These are phyloP conservation scores for Dictyostelium discoideum DNA, from an alignment of 78 protist genomes.

Conservation along the genomic window dicty_2.7 NC_007089.4:2303501-2304000, in stretches of 20 bases:
- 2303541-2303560: conserved; percentile 1
- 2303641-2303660: not conserved
- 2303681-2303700: not conserved
- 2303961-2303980: conserved; percentile 16
- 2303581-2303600: conserved; percentile 1
- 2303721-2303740: not conserved
- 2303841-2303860: conserved; percentile 23
- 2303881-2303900: conserved; percentile 10
- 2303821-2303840: conserved; percentile 35
- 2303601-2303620: not conserved
- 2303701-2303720: conserved; percentile 26
- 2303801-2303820: conserved; percentile 56
- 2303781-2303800: not conserved
- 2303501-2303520: not conserved
- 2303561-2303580: conserved; percentile 12
- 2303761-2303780: conserved; percentile 20
- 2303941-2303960: conserved; percentile 34
- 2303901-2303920: conserved; percentile 52
- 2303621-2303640: not conserved
- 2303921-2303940: conserved; percentile 54
- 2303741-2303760: conserved; percentile 15
- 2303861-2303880: not conserved
- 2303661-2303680: not conserved
- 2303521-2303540: not conserved
- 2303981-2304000: conserved; percentile 26